Percentiles rank a stretch among this genome's conserved stretches.
Evolutionary conservation across 495 filamentous ascomycete genomes (phyloP).

Genomic region (Penicillium mononematosum): DNA sequence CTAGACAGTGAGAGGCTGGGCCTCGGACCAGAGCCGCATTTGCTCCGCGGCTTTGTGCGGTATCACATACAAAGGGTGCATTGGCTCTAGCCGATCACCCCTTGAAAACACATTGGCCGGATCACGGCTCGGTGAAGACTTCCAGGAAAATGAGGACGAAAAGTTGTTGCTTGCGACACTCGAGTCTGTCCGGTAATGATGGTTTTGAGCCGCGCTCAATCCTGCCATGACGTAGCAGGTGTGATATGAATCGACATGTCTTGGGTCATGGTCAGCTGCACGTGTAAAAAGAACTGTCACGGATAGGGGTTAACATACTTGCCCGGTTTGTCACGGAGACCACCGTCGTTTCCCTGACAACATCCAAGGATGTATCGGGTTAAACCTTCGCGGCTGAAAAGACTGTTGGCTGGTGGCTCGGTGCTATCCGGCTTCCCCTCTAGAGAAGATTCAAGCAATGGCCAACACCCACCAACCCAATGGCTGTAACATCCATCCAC

Average conservation of each 20-base stretch:
- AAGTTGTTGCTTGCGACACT: conserved; percentile 40
- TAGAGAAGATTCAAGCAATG: conserved; percentile 79
- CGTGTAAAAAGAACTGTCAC: neutral
- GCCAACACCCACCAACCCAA: conserved; percentile 95
- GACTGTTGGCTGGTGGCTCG: conserved; percentile 33
- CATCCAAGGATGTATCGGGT: conserved; percentile 85
- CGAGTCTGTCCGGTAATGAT: conserved; percentile 59
- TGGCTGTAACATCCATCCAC: conserved; percentile 98
- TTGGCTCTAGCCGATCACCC: conserved; percentile 47
- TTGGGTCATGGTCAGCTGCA: conserved; percentile 43
- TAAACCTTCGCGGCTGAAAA: conserved; percentile 84
- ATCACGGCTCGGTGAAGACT: conserved; percentile 47
- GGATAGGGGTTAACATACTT: conserved; percentile 59
- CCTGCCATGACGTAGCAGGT: conserved; percentile 87
- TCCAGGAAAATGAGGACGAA: conserved; percentile 65
- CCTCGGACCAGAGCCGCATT: conserved; percentile 62
- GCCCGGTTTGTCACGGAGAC: conserved; percentile 89
- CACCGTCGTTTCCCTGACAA: conserved; percentile 76
- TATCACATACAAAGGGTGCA: conserved; percentile 86
- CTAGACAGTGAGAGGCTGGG: conserved; percentile 24
- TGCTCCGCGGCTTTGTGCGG: conserved; percentile 65
- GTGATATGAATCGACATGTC: conserved; percentile 84
- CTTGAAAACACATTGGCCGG: conserved; percentile 50
- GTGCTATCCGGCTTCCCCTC: conserved; percentile 44
- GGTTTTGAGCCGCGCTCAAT: conserved; percentile 75